Evolutionary conservation across 495 filamentous ascomycete species (phyloP).

Genomic region (Penicillium cataractarum): DNA sequence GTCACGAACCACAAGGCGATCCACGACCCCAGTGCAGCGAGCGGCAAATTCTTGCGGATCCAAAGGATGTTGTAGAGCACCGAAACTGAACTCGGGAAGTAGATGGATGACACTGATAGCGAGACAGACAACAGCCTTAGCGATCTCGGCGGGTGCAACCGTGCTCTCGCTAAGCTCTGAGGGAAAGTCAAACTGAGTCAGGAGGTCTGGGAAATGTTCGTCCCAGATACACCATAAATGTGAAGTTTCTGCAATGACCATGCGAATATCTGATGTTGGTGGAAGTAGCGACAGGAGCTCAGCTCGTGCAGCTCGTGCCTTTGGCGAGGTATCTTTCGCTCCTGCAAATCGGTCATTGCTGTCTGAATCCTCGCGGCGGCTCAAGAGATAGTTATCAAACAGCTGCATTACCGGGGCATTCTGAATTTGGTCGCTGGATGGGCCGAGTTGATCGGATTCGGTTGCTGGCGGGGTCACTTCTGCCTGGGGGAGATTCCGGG

Average conservation of each 20-base stretch:
- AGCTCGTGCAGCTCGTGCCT: constrained; percentile 30
- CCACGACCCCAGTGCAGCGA: constrained; percentile 38
- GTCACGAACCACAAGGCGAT: constrained; percentile 48
- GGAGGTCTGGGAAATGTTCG: constrained; percentile 31
- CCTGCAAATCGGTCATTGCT: constrained; percentile 32
- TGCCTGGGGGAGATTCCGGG: constrained; percentile 1
- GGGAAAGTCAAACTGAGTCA: constrained; percentile 5
- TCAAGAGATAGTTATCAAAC: constrained; percentile 46
- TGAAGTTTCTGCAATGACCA: constrained; percentile 33
- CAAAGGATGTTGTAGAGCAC: constrained; percentile 25
- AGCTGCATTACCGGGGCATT: constrained; percentile 46
- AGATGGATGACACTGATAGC: constrained; percentile 40
- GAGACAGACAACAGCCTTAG: constrained; percentile 42
- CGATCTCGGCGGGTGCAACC: constrained; percentile 36
- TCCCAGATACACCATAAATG: constrained; percentile 38
- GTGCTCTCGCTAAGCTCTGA: constrained; percentile 10
- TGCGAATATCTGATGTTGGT: constrained; percentile 26
- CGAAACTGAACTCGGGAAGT: constrained; percentile 30
- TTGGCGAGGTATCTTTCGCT: constrained; percentile 31
- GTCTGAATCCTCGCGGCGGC: constrained; percentile 32
- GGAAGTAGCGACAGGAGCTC: constrained; percentile 43
- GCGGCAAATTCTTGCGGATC: constrained; percentile 33
- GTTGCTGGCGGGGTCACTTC: constrained; percentile 14
- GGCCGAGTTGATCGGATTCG: constrained; percentile 27
- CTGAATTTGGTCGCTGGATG: constrained; percentile 35